A percentile compares a stretch with the other conserved stretches of the same genome.
Conservation (phyloP, 345 rosid species). For the Mangifera indica region DNA sequence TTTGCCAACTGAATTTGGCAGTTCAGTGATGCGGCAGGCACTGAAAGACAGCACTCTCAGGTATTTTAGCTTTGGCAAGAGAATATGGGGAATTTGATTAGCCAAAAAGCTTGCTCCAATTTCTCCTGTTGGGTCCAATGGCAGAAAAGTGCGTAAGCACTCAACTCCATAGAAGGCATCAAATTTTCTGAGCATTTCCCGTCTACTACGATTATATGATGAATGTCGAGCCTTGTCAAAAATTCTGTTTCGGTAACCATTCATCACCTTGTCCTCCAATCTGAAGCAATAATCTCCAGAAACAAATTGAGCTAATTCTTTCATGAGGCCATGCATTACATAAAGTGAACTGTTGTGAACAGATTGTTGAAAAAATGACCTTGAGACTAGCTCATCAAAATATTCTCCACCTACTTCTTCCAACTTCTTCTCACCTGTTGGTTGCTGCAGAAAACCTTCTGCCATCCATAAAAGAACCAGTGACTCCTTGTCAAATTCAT, state of each 20-base stretch:
- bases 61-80: slow-evolving; percentile 16
- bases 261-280: background rate
- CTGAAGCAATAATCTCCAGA: slow-evolving; percentile 17
- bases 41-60: slow-evolving; percentile 13
- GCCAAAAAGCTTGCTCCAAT: slow-evolving; percentile 12
- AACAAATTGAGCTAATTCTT: slow-evolving; percentile 21
- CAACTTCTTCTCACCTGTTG: background rate
- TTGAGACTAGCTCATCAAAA: slow-evolving; percentile 14
- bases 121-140: slow-evolving; percentile 14
- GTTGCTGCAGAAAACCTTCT: slow-evolving; percentile 12
- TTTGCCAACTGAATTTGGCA: slow-evolving; percentile 18
- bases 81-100: background rate
- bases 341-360: background rate
- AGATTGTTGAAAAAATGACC: slow-evolving; percentile 15
- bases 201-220: slow-evolving; percentile 6
- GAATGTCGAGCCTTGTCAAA: slow-evolving; percentile 22
- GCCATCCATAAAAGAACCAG: slow-evolving; percentile 25
- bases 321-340: slow-evolving; percentile 22
- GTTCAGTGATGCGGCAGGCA: slow-evolving; percentile 11
- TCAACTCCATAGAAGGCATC: slow-evolving; percentile 13
- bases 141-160: slow-evolving; percentile 22
- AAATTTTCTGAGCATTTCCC: slow-evolving; percentile 8
- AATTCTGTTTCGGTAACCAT: background rate
- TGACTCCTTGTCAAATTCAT: slow-evolving; percentile 19
- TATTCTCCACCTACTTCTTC: slow-evolving; percentile 19